Base-by-base conservation (phyloP, 106 monocot genomes). In the Cymbidium sinense region DNA sequence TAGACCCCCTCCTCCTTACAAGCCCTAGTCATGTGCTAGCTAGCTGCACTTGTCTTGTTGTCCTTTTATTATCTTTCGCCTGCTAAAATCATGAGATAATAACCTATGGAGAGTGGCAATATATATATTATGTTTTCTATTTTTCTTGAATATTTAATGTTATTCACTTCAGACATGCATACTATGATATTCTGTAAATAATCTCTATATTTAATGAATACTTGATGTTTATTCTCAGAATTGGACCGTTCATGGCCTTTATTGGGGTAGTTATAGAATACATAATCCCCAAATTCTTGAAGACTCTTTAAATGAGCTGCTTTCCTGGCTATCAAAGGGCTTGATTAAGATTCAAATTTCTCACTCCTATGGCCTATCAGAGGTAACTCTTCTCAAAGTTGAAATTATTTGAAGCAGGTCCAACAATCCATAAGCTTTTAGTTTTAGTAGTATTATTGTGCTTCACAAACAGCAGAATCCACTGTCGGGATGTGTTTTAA, bases 191-290 rank as follows among this genome's bases (percentile, higher is more conserved):
- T 62, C 34, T 31, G 4, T 0, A 34, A 69, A 31, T 34, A 34
- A 29, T 69, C 0, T 33, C 1, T 29, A 34, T 17, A 25, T 69
- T 36, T 71, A 8, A 71, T 71, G 71, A 29, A 36, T 71, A 71
- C 39, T 33, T 35, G 8, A 21, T 35, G 20, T 36, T 71, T 5
- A 36, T 37, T 71, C 4, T 71, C 74, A 99, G 98, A 99, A 95
- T 75, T 99, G 98, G 98, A 99, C 98, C 0, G 72, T 99, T 55
- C 98, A 99, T 84, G 98, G 94, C 54, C 81, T 99, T 6, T 99
- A 92, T 64, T 99, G 92, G 98, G 94, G 98, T 52, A 99, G 94
- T 76, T 85, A 95, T 84, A 87, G 73, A 52, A 79, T 83, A 33
- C 90, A 99, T 86, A 78, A 39, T 7, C 94, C 94, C 27, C 28